Conservation (phyloP, 2,329 filamentous ascomycete genomes). For the Biscogniauxia marginata region DNA sequence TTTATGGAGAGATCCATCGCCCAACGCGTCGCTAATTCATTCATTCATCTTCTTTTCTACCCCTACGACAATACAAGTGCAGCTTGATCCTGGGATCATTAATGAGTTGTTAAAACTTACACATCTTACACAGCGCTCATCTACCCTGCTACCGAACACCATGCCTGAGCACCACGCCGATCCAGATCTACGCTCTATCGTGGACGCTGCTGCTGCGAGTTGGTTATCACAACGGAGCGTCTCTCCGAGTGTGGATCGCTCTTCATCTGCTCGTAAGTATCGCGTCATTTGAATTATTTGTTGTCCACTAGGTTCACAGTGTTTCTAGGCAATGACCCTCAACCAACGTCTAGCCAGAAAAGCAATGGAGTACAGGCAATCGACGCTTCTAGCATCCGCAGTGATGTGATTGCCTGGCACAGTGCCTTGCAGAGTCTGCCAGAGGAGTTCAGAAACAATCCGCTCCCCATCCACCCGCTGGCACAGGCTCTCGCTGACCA, state of each 20-base stretch:
- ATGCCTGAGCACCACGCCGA: conserved; percentile 15
- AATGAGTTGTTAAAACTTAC: no score
- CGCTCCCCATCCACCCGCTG: conserved; percentile 21
- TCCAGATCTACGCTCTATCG: conserved; percentile 19
- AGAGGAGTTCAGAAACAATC: conserved; percentile 15
- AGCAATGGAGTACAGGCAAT: background rate
- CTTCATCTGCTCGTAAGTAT: conserved; percentile 15
- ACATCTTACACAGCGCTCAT: background rate
- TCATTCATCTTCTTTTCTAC: background rate
- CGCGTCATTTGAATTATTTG: background rate
- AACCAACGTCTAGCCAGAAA: background rate
- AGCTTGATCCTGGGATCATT: background rate
- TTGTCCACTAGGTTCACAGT: background rate
- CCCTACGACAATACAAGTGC: background rate
- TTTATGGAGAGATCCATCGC: background rate
- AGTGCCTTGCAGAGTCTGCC: conserved; percentile 22
- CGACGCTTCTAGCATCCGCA: conserved; percentile 5
- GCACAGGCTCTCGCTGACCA: conserved; percentile 21
- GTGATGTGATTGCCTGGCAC: conserved; percentile 27
- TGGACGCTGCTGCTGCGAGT: conserved; percentile 23
- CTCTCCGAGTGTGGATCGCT: conserved; percentile 10
- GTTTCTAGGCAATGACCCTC: background rate
- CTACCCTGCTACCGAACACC: background rate
- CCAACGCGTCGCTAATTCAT: background rate
- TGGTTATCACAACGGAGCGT: conserved; percentile 23